Evolutionary conservation across 306 rosid species (phyloP).

Genomic region (Glycyrrhiza uralensis): DNA sequence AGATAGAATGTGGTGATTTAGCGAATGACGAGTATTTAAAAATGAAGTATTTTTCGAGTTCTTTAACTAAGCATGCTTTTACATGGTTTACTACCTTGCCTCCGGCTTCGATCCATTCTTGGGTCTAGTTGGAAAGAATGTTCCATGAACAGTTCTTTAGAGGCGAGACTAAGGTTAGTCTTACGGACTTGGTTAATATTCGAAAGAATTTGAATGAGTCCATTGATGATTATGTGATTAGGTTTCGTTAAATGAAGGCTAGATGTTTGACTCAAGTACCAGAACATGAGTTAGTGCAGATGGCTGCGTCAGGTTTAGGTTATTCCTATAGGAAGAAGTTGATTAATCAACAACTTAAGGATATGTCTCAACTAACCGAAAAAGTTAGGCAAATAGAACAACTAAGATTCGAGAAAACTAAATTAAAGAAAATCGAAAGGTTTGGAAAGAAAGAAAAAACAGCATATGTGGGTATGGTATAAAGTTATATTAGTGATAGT

Average conservation of each 20-base stretch:
- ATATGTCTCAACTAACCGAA: background rate
- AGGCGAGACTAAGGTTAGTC: background rate
- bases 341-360: background rate
- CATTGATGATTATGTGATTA: background rate
- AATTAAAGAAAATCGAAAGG: too few relatives aligned
- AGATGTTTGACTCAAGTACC: background rate
- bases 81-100: background rate
- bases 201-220: background rate
- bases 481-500: too few relatives aligned
- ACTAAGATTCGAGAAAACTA: too few relatives aligned
- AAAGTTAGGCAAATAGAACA: background rate
- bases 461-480: too few relatives aligned
- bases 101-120: background rate
- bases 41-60: background rate
- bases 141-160: background rate
- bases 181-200: background rate
- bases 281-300: background rate
- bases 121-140: background rate
- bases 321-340: background rate
- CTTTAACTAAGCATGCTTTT: background rate
- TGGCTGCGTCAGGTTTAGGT: background rate
- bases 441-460: too few relatives aligned
- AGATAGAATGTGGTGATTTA: background rate
- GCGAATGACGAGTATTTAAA: background rate
- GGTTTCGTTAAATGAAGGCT: background rate